phyloP scores from a whole-genome alignment of 1,284 basidiomycete genomes.

The Puccinia coronata region DNA sequence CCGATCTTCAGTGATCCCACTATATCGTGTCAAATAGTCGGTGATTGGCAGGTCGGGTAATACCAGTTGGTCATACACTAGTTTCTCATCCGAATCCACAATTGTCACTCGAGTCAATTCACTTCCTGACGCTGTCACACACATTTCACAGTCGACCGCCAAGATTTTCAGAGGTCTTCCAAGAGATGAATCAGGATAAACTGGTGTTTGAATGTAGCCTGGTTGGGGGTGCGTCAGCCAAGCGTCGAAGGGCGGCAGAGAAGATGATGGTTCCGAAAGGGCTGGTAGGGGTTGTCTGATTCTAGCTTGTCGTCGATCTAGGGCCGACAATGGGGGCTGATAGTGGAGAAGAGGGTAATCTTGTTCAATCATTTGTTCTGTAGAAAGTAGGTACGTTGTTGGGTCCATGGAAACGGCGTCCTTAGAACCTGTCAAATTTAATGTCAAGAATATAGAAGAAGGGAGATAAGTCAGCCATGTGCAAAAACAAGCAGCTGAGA shows the following conservation, averaged over 20 bases:
- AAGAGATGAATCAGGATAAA: constrained; percentile 56
- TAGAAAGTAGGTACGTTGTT: constrained; percentile 70
- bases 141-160: constrained; percentile 90
- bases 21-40: constrained; percentile 90
- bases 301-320: constrained; percentile 10
- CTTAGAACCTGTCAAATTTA: constrained; percentile 56
- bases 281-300: constrained; percentile 49
- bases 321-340: constrained; percentile 63
- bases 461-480: constrained; percentile 32
- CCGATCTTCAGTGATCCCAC: constrained; percentile 78
- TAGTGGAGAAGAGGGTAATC: constrained; percentile 82
- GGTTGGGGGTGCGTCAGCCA: constrained; percentile 57
- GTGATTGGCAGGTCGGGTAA: constrained; percentile 76
- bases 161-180: constrained; percentile 57
- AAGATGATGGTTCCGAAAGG: constrained; percentile 51
- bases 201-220: constrained; percentile 70
- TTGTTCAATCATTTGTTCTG: constrained; percentile 84
- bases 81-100: constrained; percentile 71
- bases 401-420: constrained; percentile 64
- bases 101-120: constrained; percentile 80
- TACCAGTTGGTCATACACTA: constrained; percentile 81
- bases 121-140: constrained; percentile 79
- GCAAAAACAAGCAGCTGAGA: too few species aligned
- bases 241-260: constrained; percentile 3
- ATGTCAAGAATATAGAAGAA: background rate